Conservation (phyloP, 768 basidiomycete species). For the Lactarius akahatsu region DNA sequence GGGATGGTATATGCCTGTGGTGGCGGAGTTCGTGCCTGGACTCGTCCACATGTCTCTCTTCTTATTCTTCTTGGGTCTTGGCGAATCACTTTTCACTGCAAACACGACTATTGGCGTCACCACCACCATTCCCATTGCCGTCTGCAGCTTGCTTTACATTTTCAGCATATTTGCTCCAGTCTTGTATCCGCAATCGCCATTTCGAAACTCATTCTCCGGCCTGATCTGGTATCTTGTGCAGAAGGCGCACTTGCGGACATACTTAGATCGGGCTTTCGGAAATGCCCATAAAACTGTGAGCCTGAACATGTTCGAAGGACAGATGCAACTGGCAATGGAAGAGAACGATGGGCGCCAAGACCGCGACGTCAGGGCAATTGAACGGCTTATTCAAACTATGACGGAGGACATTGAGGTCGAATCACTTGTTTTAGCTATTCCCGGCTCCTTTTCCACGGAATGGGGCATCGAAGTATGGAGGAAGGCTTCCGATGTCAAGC, state of each 20-base stretch:
- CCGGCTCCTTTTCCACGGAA: too few relatives aligned
- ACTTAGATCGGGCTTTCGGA: not conserved
- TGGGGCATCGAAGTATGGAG: too few relatives aligned
- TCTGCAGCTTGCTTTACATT: conserved; percentile 20
- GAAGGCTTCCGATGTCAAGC: too few relatives aligned
- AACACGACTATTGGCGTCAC: conserved; percentile 28
- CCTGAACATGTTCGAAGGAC: conserved; percentile 9
- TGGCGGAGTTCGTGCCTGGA: conserved; percentile 46
- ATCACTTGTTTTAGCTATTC: too few relatives aligned
- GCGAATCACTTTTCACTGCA: conserved; percentile 45
- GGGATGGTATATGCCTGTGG: conserved; percentile 40
- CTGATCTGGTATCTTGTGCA: conserved; percentile 10
- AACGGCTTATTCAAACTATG: conserved; percentile 5
- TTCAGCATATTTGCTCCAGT: conserved; percentile 15
- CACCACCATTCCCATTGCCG: conserved; percentile 6
- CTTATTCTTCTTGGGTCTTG: conserved; percentile 30
- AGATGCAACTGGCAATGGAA: conserved; percentile 16
- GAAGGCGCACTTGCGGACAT: not conserved
- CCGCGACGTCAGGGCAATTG: conserved; percentile 6
- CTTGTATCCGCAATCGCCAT: conserved; percentile 14
- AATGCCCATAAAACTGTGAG: conserved; percentile 4
- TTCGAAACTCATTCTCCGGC: conserved; percentile 14
- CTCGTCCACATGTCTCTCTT: conserved; percentile 51
- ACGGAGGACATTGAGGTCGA: conserved; percentile 8
- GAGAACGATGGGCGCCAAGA: not conserved